Evolutionary conservation across 108 stramenopile species (phyloP), one percentile per base, ranked within the genome.

Genomic region (Cyclotella distinguenda): DNA sequence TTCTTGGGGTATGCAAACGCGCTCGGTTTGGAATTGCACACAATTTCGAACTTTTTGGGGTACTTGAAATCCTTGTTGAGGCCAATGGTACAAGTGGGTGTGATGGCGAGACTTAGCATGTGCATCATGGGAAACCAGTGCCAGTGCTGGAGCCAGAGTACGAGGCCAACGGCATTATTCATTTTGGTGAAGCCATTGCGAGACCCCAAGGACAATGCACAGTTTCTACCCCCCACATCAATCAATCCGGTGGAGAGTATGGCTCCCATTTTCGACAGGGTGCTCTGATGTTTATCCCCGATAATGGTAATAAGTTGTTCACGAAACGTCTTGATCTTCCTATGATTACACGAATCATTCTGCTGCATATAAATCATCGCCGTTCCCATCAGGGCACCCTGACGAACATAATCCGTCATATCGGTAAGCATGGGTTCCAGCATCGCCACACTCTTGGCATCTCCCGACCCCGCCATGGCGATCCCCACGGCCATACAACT

Each of bases 121-220:
- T 97, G 96, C 89, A 97, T 89, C 82, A 98, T 87, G 15, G 99
- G 99, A 68, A 94, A 98, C 99, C 99, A 99, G 64, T 98, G 97
- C 99, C 99, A 99, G 72, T 98, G 93, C 70, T 99, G 99, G 43
- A 93, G 66, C 94, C 95, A 99, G 25, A 99, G 76, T 13, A 88
- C 94, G 36, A 98, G 56, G 38, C 99, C 99, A 6, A 95, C 93
- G 4, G 94, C 96, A 45, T 88, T 94, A 0, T 89, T 85, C 90
- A 91, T 94, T 73, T 97, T 97, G 38, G 90, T 88, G 72, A 99
- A 99, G 7, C 99, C 98, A 32, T 90, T 90, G 3, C 90, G 75
- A 4, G 95, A 96, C 40, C 88, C 87, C 52, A 99, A 82, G 3
- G 62, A 70, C 22, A 99, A 62, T 19, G 90, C 82, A 53, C 89